These are phyloP conservation scores for Lichenothelia convexa DNA, from an alignment of 495 filamentous ascomycete genomes.

Conservation along the genomic window DNA sequence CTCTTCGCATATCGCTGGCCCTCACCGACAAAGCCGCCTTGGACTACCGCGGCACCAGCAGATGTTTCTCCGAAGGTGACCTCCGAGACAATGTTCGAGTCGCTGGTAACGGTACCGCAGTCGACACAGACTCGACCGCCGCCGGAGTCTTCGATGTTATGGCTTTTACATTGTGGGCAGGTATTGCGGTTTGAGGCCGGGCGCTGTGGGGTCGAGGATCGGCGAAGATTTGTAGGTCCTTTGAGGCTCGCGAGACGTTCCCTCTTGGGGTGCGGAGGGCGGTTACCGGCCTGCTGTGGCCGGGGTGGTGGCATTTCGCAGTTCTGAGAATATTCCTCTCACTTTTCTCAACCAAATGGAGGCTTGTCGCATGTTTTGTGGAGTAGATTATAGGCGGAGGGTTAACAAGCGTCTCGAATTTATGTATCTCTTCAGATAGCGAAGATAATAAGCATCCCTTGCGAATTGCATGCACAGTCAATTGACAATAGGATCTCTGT, in stretches of 20 bases:
- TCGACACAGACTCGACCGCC: slow-evolving; percentile 48
- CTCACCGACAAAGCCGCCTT: slow-evolving; percentile 71
- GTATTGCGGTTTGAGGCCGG: not conserved
- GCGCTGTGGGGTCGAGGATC: not conserved
- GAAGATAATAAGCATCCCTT: not conserved
- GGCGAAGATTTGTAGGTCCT: not conserved
- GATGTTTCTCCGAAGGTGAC: slow-evolving; percentile 72
- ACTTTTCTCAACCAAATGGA: not conserved
- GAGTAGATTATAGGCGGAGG: too few species aligned
- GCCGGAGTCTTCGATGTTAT: slow-evolving; percentile 23
- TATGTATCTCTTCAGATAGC: not conserved
- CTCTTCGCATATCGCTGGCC: slow-evolving; percentile 52
- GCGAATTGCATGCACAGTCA: not conserved
- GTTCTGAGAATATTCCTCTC: not conserved
- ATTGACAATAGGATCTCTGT: too few species aligned
- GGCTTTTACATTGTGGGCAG: not conserved
- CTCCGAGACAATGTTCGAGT: slow-evolving; percentile 78
- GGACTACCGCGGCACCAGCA: slow-evolving; percentile 72
- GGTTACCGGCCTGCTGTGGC: not conserved
- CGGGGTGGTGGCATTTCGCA: not conserved
- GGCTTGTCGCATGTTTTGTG: not conserved
- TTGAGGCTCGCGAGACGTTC: not conserved
- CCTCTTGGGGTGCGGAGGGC: not conserved
- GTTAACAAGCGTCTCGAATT: not conserved
- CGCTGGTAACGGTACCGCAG: slow-evolving; percentile 66